Evolutionary conservation across 2,329 filamentous ascomycete genomes (phyloP).

Genomic region (Dactylellina sp.): DNA sequence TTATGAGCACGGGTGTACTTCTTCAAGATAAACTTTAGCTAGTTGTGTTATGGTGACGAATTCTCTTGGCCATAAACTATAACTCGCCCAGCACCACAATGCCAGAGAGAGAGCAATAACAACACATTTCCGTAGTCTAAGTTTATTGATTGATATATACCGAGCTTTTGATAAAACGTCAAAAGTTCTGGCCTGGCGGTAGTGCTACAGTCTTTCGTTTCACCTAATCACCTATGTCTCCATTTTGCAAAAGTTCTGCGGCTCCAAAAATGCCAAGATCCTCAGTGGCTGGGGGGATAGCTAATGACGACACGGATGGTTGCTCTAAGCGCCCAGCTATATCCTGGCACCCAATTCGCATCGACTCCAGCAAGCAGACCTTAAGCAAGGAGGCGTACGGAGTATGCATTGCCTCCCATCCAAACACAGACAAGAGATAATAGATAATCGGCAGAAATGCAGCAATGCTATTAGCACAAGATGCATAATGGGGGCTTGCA

Average conservation of each 20-base stretch:
- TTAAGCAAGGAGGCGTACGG: background rate
- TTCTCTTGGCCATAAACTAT: too few relatives aligned
- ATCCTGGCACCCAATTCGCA: constrained; percentile 11
- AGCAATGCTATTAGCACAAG: background rate
- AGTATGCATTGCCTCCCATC: background rate
- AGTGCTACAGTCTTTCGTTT: background rate
- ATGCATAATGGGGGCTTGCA: background rate
- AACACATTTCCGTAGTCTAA: too few relatives aligned
- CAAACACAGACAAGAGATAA: too few relatives aligned
- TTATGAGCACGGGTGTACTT: background rate
- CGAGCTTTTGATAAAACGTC: background rate
- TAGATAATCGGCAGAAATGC: too few relatives aligned
- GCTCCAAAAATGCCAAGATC: background rate
- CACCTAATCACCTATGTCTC: background rate
- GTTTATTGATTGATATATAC: too few relatives aligned
- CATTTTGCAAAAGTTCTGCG: background rate
- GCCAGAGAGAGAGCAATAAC: too few relatives aligned
- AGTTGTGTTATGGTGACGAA: too few relatives aligned
- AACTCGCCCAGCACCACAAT: too few relatives aligned
- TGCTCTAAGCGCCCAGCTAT: constrained; percentile 33
- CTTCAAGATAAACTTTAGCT: too few relatives aligned
- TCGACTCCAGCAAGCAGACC: background rate
- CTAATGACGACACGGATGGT: constrained; percentile 10
- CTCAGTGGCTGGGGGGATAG: background rate
- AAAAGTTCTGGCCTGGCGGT: background rate